phyloP scores from a whole-genome alignment of 2,329 filamentous ascomycete genomes.

The Purpureocillium takamizusanense region DNA sequence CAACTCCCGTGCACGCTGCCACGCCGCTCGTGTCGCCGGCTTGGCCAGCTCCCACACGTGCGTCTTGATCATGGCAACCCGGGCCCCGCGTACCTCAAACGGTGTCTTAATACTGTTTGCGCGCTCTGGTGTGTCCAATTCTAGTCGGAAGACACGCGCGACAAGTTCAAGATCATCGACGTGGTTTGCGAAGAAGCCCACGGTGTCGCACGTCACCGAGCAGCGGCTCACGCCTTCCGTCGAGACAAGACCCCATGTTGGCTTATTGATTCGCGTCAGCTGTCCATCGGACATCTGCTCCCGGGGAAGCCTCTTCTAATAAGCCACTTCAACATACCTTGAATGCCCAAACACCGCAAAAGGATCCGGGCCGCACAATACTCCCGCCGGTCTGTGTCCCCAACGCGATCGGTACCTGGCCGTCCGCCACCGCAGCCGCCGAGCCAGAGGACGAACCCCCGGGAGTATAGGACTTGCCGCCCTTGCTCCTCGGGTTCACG shows the following conservation, averaged over 20 bases:
- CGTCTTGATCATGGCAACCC: conserved; percentile 46
- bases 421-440: conserved; percentile 56
- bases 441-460: conserved; percentile 62
- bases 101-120: neutral
- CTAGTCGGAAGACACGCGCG: conserved; percentile 43
- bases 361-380: conserved; percentile 54
- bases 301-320: too few species aligned
- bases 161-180: conserved; percentile 50
- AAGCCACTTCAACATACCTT: too few species aligned
- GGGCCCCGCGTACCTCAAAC: conserved; percentile 34
- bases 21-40: conserved; percentile 31
- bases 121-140: conserved; percentile 30
- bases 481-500: conserved; percentile 48
- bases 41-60: conserved; percentile 40
- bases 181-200: conserved; percentile 50
- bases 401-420: conserved; percentile 50
- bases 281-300: neutral
- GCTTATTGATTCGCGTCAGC: conserved; percentile 15
- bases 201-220: conserved; percentile 50
- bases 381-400: conserved; percentile 61
- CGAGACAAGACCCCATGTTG: conserved; percentile 55
- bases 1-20: conserved; percentile 28
- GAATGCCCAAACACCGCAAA: conserved; percentile 54
- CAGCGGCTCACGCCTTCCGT: conserved; percentile 53
- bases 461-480: conserved; percentile 50